Conservation (phyloP, 2,329 filamentous ascomycete species). For the Neofusicoccum sp. region DNA sequence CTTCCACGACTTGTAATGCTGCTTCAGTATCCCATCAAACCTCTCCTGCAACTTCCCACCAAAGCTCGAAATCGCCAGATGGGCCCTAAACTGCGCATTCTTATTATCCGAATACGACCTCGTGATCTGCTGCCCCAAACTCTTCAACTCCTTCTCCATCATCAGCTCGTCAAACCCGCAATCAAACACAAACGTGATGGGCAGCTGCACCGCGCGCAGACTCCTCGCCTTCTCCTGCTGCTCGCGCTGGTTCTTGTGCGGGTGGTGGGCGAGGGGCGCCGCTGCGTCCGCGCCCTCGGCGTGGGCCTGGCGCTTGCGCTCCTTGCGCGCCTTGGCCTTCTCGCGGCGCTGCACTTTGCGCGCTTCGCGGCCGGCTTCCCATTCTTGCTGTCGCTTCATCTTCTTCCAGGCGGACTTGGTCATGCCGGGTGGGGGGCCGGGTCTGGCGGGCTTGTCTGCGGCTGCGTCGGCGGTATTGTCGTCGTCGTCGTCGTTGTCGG, state of each 20-base stretch:
- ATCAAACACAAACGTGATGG: slow-evolving; percentile 82
- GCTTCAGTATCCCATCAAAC: slow-evolving; percentile 74
- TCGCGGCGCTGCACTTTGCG: slow-evolving; percentile 63
- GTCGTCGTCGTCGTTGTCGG: slow-evolving; percentile 20
- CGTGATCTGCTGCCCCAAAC: slow-evolving; percentile 80
- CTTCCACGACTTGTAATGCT: slow-evolving; percentile 78
- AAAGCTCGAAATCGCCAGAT: slow-evolving; percentile 79
- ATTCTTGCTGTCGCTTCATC: slow-evolving; percentile 68
- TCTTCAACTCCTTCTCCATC: slow-evolving; percentile 82
- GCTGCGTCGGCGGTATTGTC: not conserved
- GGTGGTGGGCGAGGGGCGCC: slow-evolving; percentile 31
- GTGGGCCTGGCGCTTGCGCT: slow-evolving; percentile 50
- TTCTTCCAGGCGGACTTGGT: slow-evolving; percentile 91
- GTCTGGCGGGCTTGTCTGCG: slow-evolving; percentile 14
- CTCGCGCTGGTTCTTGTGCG: slow-evolving; percentile 23
- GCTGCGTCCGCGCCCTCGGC: slow-evolving; percentile 24
- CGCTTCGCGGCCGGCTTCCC: slow-evolving; percentile 69
- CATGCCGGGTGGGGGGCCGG: slow-evolving; percentile 17
- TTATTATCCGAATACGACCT: slow-evolving; percentile 88
- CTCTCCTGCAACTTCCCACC: slow-evolving; percentile 72
- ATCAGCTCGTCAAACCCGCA: slow-evolving; percentile 92
- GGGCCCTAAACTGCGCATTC: slow-evolving; percentile 65
- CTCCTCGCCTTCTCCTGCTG: slow-evolving; percentile 28
- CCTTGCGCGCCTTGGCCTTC: slow-evolving; percentile 56
- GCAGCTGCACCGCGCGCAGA: slow-evolving; percentile 59